A percentile compares a stretch with the other conserved stretches of the same genome.
These are phyloP conservation scores for Erodium chrysanthum DNA, from an alignment of 441 rosid genomes.

Conservation along the genomic window DNA sequence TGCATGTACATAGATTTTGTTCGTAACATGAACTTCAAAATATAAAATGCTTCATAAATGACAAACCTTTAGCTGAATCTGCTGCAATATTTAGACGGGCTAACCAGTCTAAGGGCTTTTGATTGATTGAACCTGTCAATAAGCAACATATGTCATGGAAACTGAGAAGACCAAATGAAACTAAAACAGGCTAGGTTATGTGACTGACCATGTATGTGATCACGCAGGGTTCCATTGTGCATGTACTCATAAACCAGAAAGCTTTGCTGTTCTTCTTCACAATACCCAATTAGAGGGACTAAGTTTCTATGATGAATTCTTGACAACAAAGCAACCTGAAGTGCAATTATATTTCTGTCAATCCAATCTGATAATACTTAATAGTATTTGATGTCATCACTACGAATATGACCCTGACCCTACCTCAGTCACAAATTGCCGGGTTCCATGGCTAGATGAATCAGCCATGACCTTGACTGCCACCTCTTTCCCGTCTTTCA, in stretches of 20 bases:
- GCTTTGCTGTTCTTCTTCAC: conserved; percentile 61
- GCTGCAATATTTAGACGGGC: conserved; percentile 68
- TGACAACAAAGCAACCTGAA: conserved; percentile 79
- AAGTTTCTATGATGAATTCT: conserved; percentile 94
- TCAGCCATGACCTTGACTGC: conserved; percentile 83
- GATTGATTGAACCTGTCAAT: conserved; percentile 42
- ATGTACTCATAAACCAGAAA: conserved; percentile 28
- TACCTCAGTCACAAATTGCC: conserved; percentile 91
- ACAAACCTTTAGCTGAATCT: conserved; percentile 90
- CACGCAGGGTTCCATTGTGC: conserved; percentile 87
- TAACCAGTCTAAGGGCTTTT: conserved; percentile 57
- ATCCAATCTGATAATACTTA: background rate
- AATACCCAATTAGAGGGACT: conserved; percentile 88
- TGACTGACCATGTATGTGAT: conserved; percentile 58
- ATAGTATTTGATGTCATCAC: background rate
- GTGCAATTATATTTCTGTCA: background rate
- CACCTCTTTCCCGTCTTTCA: conserved; percentile 89
- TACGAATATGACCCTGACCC: background rate
- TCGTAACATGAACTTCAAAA: conserved; percentile 16
- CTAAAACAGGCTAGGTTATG: background rate
- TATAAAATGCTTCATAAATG: conserved; percentile 5
- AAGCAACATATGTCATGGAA: conserved; percentile 8
- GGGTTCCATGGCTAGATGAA: conserved; percentile 45
- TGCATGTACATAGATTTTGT: conserved; percentile 35
- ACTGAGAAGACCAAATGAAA: background rate